These are phyloP conservation scores for Eragrostis tef DNA, from an alignment of 202 grass and related monocot genomes.

Conservation along the genomic window DNA sequence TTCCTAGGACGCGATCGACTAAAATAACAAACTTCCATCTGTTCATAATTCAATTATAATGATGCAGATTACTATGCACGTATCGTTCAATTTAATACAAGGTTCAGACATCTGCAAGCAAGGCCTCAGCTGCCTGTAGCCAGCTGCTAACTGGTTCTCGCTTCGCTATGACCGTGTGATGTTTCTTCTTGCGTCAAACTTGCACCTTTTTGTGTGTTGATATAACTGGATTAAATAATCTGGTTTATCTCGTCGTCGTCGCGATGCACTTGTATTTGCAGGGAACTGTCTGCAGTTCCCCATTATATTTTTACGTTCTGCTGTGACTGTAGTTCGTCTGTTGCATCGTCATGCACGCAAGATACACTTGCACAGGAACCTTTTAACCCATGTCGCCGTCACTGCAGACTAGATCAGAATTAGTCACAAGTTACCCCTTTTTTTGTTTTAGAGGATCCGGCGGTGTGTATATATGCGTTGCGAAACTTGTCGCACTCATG, in stretches of 20 bases:
- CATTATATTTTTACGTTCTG: background rate
- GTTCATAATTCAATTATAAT: background rate
- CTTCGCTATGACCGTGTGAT: background rate
- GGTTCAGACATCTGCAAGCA: background rate
- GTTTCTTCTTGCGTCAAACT: conserved; percentile 27
- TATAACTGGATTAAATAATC: background rate
- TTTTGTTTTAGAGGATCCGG: too few species aligned
- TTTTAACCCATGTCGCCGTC: background rate
- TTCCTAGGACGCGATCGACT: conserved; percentile 12
- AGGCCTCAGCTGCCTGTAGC: background rate
- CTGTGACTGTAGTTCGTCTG: background rate
- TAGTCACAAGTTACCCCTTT: background rate
- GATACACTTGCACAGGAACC: background rate
- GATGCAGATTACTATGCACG: background rate
- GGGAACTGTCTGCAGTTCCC: conserved; percentile 2
- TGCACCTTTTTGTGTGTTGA: background rate
- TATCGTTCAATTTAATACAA: background rate
- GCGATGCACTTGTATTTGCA: conserved; percentile 5
- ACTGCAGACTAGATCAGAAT: conserved; percentile 12
- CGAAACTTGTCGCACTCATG: too few species aligned
- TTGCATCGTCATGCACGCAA: conserved; percentile 1
- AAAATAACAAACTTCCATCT: background rate
- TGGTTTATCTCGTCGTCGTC: conserved; percentile 30
- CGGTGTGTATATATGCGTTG: too few species aligned
- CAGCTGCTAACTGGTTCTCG: background rate